phyloP scores from a whole-genome alignment of 2,329 filamentous ascomycete genomes.

The Ophiostoma novo-ulmi region DNA sequence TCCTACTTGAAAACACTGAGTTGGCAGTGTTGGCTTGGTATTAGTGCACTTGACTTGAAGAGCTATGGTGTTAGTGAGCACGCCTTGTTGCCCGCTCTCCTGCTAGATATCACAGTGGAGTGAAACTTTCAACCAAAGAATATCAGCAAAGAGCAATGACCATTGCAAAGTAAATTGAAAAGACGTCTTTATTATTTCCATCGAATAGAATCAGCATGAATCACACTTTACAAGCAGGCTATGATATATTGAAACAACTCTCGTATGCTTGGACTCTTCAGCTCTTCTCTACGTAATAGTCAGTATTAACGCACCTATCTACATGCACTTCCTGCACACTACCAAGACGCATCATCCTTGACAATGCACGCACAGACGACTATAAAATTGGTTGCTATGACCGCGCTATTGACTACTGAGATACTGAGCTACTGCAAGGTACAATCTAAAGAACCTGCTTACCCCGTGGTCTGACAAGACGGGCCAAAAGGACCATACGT shows the following conservation, averaged over 20 bases:
- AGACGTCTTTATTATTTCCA: background rate
- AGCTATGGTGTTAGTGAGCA: background rate
- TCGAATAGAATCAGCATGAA: background rate
- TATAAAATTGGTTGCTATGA: conserved; percentile 4
- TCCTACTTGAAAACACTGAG: background rate
- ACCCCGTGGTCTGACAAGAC: background rate
- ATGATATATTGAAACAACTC: background rate
- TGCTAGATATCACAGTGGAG: background rate
- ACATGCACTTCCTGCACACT: background rate
- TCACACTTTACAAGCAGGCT: background rate
- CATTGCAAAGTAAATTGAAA: background rate
- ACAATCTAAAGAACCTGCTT: background rate
- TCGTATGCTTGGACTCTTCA: background rate
- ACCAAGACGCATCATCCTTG: background rate
- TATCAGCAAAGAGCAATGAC: background rate
- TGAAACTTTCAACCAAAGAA: too few relatives aligned
- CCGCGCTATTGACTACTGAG: background rate
- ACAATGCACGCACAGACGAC: conserved; percentile 5
- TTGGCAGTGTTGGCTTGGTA: too few relatives aligned
- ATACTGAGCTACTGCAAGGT: conserved; percentile 7
- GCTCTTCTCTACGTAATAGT: background rate
- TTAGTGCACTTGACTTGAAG: background rate
- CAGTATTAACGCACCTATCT: background rate
- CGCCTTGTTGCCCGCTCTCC: too few relatives aligned
- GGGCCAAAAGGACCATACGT: background rate